Conservation (phyloP, 2,329 filamentous ascomycete species). For the Juglanconis sp. region DNA sequence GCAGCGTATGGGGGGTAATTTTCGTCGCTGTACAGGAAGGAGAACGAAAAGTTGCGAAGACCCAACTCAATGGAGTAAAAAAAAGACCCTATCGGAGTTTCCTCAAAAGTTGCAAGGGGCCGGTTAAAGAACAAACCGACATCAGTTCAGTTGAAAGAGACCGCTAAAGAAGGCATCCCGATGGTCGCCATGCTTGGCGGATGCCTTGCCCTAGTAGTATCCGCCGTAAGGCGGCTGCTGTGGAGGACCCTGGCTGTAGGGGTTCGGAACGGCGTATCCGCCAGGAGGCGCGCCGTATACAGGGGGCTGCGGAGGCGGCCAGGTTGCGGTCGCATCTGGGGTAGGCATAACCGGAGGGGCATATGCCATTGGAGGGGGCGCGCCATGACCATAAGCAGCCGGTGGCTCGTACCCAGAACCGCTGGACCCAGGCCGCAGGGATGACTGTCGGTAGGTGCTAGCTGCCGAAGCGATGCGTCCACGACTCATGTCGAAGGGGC, state of each 20-base stretch:
- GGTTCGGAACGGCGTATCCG: constrained; percentile 6
- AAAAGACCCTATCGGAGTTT: too few relatives aligned
- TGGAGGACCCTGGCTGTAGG: constrained; percentile 16
- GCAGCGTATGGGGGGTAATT: neutral
- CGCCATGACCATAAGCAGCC: constrained; percentile 26
- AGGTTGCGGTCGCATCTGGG: constrained; percentile 9
- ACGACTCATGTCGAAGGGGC: constrained; percentile 41
- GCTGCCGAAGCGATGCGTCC: constrained; percentile 36
- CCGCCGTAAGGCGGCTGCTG: constrained; percentile 14
- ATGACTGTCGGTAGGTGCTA: constrained; percentile 49
- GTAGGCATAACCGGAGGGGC: constrained; percentile 7
- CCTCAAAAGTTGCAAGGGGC: too few relatives aligned
- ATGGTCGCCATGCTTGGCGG: too few relatives aligned
- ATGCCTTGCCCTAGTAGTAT: constrained; percentile 11
- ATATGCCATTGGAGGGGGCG: constrained; percentile 11
- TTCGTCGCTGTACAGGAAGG: neutral
- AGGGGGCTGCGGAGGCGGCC: constrained; percentile 9
- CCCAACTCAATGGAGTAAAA: neutral
- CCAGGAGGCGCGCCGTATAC: constrained; percentile 12
- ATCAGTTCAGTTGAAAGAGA: too few relatives aligned
- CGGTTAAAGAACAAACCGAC: too few relatives aligned
- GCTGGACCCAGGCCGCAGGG: constrained; percentile 46
- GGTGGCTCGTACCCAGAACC: constrained; percentile 37
- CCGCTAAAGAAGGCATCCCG: too few relatives aligned
- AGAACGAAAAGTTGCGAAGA: neutral